A percentile compares a stretch with the other conserved stretches of the same genome.
These are phyloP conservation scores for Pelagomonas calceolata DNA, from an alignment of 108 stramenopile species.

Conservation along the genomic window DNA sequence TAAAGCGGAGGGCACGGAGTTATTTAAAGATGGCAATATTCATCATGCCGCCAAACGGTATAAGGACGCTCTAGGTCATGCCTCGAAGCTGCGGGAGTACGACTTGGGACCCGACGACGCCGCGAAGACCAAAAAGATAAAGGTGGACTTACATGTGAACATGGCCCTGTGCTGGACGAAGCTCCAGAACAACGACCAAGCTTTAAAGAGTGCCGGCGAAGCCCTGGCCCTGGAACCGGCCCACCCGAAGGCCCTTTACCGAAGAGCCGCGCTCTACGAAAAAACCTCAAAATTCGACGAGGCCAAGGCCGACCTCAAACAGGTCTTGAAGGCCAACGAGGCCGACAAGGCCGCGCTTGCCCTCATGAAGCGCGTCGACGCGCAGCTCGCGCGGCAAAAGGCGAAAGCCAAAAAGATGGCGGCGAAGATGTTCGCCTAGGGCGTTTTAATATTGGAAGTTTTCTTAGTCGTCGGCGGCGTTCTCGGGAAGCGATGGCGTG, in stretches of 20 bases:
- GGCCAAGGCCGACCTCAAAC: constrained; percentile 6
- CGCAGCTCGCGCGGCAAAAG: constrained; percentile 10
- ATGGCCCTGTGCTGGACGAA: constrained; percentile 16
- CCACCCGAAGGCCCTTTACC: constrained; percentile 16
- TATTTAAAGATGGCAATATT: constrained; percentile 22
- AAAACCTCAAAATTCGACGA: constrained; percentile 14
- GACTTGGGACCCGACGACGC: constrained; percentile 16
- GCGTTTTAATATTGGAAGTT: no score
- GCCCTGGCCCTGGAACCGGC: constrained; percentile 15
- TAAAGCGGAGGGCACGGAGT: constrained; percentile 22
- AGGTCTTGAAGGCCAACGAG: neutral
- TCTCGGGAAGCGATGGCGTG: no score
- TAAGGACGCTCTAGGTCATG: constrained; percentile 9
- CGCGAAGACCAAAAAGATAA: constrained; percentile 4
- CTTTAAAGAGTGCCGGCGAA: neutral
- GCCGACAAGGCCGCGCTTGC: constrained; percentile 12
- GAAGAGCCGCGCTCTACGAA: constrained; percentile 14
- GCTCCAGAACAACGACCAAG: constrained; percentile 14
- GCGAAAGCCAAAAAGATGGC: constrained; percentile 16
- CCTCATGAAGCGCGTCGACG: constrained; percentile 11
- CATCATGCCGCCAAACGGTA: constrained; percentile 11
- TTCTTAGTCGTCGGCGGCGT: no score
- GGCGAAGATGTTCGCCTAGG: constrained; percentile 8
- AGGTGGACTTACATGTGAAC: constrained; percentile 11
- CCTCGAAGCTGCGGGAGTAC: constrained; percentile 9